Base-by-base conservation (phyloP, 805 yeast genomes). In the Debaryomyces tyrocola region DNA sequence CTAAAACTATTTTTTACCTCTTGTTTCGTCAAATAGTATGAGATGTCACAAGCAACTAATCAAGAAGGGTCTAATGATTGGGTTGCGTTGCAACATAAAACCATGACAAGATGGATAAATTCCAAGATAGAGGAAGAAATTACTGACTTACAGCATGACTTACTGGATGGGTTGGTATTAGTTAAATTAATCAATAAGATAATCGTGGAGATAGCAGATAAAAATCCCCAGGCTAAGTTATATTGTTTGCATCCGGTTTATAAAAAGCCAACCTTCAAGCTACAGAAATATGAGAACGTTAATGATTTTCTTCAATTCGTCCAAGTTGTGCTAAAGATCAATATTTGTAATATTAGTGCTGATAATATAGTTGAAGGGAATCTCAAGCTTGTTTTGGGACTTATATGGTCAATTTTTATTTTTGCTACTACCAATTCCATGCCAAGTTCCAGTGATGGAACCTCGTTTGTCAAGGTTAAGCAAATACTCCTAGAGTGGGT, bases 91-190 rank as follows among this genome's bases (percentile, higher is more conserved):
- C 83, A 79, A 56, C 70, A 75, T 39, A 70, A 69, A 52, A 73
- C 80, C n/a, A 73, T 78, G 67, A 52, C 72, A 15, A 60, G 79
- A 46, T 79, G 83, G 83, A 59, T 78, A 36, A 74, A 74, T 49
- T 51, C 69, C 29, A 75, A 75, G 51, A 50, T 75, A 17, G 55
- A 54, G 18, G 47, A 58, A 1, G 47, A 48, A 12, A 41, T 46
- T 6, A 41, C 21, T 8, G 56, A 60, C 38, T 51, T 71, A 4
- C 41, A 66, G 3, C 40, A 43, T 2, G 80, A 74, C 46, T 54
- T 79, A 29, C 53, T 64, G 27, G 69, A 70, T 48, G 82, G 82
- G 0, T 52, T 75, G 11, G 58, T 62, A 1, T 60, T 78, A 35
- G 66, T 66, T 33, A 54, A 64, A 29, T 55, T 78, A 21, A 54